Evolutionary conservation across 1,284 basidiomycete species (phyloP), one percentile per base, ranked within the genome.

Genomic region (Melampsora americana): DNA sequence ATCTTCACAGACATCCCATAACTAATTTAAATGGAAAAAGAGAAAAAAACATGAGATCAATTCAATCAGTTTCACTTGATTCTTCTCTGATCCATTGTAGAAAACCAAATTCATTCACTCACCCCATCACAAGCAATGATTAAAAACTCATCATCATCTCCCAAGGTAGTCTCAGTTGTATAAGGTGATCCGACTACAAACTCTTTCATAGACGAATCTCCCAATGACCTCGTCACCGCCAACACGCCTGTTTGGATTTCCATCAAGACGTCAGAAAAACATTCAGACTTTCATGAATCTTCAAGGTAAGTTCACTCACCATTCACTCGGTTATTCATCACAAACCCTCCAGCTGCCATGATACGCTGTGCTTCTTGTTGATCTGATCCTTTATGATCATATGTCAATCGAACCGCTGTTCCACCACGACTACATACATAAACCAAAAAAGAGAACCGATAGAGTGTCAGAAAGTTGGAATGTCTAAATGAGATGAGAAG

Each of bases 161-260:
- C 90, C 23, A 99, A 85, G 78, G 90, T 89, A 6, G 95, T 98
- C 83, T 98, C 94, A 20, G 96, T 99, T 18, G 96, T 99, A 83
- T 97, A 99, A 12, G 96, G 96, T 48, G 92, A 88, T 0, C 96
- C 96, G 60, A 99, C 95, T 9, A 99, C 95, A 82, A 96, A 99
- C 81, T 99, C 95, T 84, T 99, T 99, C 95, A 99, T 99, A 7
- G 93, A 92, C 0, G 93, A 91, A 82, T 99, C 96, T 64, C 96
- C 96, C 60, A 99, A 85, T 79, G 93, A 95, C 67, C 96, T 87
- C 20, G 96, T 99, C 23, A 99, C 96, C 11, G 94, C 95, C 73
- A 99, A 86, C 12, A 99, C 95, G 53, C 93, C 85, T 84, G 77
- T 9, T 18, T 35, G 53, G 44, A 50, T 28, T 62, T 56, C 23